phyloP scores from a whole-genome alignment of 495 filamentous ascomycete species.

The Cetradonia linearis region DNA sequence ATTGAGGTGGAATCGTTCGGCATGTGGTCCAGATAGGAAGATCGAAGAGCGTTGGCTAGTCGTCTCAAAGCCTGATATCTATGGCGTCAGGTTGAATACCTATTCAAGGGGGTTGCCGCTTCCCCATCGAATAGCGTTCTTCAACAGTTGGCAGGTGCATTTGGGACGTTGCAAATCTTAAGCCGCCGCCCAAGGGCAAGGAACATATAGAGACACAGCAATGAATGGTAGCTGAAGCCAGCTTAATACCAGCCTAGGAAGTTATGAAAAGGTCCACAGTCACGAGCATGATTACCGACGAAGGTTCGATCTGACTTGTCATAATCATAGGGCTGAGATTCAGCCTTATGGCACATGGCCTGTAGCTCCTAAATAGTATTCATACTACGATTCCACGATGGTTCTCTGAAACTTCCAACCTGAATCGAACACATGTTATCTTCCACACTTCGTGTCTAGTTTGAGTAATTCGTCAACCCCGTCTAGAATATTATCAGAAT shows the following conservation, averaged over 20 bases:
- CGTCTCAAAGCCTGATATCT: neutral
- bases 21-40: slow-evolving; percentile 1
- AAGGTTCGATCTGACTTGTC: too few relatives aligned
- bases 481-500: slow-evolving; percentile 29
- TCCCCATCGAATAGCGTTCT: slow-evolving; percentile 10
- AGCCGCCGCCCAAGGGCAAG: neutral
- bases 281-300: neutral
- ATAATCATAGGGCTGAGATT: neutral
- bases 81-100: neutral
- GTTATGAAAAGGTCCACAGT: neutral
- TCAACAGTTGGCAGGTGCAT: slow-evolving; percentile 15
- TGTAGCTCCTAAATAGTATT: neutral
- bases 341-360: neutral
- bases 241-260: neutral
- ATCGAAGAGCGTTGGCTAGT: neutral
- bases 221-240: neutral
- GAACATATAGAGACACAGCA: neutral
- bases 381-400: neutral
- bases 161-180: neutral
- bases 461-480: neutral
- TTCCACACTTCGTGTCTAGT: neutral
- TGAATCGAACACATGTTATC: too few relatives aligned
- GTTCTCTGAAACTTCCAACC: neutral
- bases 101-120: slow-evolving; percentile 24
- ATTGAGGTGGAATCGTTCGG: slow-evolving; percentile 37